These are phyloP conservation scores for Microdochium paspali DNA, from an alignment of 2,329 filamentous ascomycete species.

Conservation along the genomic window DNA sequence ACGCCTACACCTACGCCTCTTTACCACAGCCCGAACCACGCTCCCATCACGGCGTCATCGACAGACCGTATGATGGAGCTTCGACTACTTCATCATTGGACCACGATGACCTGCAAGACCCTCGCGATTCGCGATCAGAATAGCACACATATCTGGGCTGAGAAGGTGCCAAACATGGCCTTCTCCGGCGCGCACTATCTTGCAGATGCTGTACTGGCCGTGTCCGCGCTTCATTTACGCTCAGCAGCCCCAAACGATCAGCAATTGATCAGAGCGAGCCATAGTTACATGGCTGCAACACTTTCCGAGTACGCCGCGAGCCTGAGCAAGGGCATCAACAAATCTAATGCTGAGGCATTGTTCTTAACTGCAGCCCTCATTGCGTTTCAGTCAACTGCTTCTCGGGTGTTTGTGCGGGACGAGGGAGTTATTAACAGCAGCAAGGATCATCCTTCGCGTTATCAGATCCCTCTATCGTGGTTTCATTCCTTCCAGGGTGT, in stretches of 20 bases:
- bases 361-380: constrained; percentile 56
- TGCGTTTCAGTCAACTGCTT: constrained; percentile 56
- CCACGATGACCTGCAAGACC: constrained; percentile 49
- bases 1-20: constrained; percentile 25
- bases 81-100: constrained; percentile 56
- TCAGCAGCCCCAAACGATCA: constrained; percentile 47
- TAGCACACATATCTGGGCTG: constrained; percentile 49
- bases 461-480: constrained; percentile 52
- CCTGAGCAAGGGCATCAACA: constrained; percentile 45
- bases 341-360: constrained; percentile 50
- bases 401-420: constrained; percentile 51
- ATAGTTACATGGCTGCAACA: constrained; percentile 56
- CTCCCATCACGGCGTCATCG: constrained; percentile 23
- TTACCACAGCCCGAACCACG: constrained; percentile 23
- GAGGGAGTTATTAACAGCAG: constrained; percentile 29
- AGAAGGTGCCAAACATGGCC: constrained; percentile 50
- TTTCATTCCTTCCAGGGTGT: constrained; percentile 61
- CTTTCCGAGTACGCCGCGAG: constrained; percentile 49
- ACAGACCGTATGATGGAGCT: constrained; percentile 46
- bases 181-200: constrained; percentile 49
- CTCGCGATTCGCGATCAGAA: constrained; percentile 42
- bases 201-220: constrained; percentile 54
- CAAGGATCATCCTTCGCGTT: constrained; percentile 30
- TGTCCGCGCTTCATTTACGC: constrained; percentile 54
- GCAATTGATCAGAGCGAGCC: constrained; percentile 50